Evolutionary conservation across 2,329 filamentous ascomycete species (phyloP).

Genomic region (Aulographum hederae): DNA sequence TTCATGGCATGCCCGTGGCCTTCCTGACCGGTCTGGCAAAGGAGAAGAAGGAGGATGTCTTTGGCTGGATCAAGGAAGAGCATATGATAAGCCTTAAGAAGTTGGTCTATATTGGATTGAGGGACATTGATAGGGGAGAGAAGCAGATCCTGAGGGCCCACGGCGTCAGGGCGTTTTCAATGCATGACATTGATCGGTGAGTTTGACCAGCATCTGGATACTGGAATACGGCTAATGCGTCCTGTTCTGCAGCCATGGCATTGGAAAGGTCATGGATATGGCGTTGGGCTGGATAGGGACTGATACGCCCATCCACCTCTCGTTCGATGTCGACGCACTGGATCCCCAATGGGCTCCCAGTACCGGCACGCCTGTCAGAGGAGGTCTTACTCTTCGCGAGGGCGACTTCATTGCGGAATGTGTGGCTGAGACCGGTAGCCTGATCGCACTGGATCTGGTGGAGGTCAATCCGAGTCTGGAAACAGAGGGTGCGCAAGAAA

Average conservation of each 20-base stretch:
- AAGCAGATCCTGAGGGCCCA: slow-evolving; percentile 80
- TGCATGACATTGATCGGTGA: slow-evolving; percentile 91
- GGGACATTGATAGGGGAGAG: slow-evolving; percentile 86
- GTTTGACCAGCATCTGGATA: slow-evolving; percentile 12
- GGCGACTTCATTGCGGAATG: slow-evolving; percentile 87
- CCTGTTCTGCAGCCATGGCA: slow-evolving; percentile 63
- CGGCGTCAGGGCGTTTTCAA: slow-evolving; percentile 88
- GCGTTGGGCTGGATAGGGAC: slow-evolving; percentile 87
- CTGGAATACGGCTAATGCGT: too few species aligned
- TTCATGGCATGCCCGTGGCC: slow-evolving; percentile 94
- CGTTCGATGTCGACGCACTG: slow-evolving; percentile 90
- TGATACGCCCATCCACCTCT: slow-evolving; percentile 92
- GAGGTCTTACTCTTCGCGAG: slow-evolving; percentile 81
- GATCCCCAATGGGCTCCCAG: slow-evolving; percentile 94
- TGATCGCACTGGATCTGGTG: slow-evolving; percentile 39
- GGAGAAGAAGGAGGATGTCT: slow-evolving; percentile 59
- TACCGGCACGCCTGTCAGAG: slow-evolving; percentile 86
- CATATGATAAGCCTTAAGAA: slow-evolving; percentile 57
- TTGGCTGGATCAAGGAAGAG: slow-evolving; percentile 74
- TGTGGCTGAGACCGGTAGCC: slow-evolving; percentile 35
- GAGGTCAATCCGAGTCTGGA: slow-evolving; percentile 32
- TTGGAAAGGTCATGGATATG: slow-evolving; percentile 94
- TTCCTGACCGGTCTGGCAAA: slow-evolving; percentile 75
- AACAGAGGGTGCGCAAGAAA: slow-evolving; percentile 54
- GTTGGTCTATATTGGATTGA: slow-evolving; percentile 88